Base-by-base conservation (phyloP, 768 basidiomycete species). In the Lepiota brunneoincarnata region DNA sequence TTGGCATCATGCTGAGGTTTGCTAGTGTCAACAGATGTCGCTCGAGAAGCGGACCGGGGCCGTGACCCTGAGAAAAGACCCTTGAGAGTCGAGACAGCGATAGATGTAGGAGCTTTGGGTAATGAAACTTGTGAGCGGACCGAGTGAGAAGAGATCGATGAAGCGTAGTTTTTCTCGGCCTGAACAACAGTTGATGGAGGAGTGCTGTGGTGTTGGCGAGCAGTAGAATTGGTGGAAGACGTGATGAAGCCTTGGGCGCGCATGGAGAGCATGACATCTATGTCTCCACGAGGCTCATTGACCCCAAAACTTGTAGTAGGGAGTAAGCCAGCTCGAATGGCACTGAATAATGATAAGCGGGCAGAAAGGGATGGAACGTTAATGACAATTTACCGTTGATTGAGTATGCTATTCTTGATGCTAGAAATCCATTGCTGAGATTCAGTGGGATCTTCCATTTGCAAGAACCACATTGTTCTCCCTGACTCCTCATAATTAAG, bases 211-310 rank as follows among this genome's bases (percentile, higher is more conserved):
- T 36, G 55, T 62, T 43, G 60, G 41, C 42, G 60, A 43, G 52
- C 51, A 39, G 31, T 59, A 18, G 62, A 58, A 31, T 55, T 41
- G 20, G 62, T 50, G 17, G 65, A 66, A 49, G 68, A 67, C 23
- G 73, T 73, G 24, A 73, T 72, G 49, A 83, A 68, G n/a, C 80
- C 83, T 60, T 89, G 87, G 28, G 82, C 75, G 44, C 84, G 84
- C 76, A 91, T 89, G 26, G 87, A 86, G 34, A 91, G 75, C 81
- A 90, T 87, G 43, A 91, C 89, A 64, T 91, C 89, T 73, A 91
- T 81, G 63, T 91, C 89, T 5, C 89, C 89, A 42, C 83, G 76
- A 18, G 87, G 88, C 56, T 89, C 89, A 23, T 78, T 70, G 14
- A 71, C 73, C 18, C 75, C 71, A 2, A 71, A 60, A 7, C 51